Evolutionary conservation across 163 green algal genomes (phyloP), one percentile per base, ranked within the genome.

Genomic region (Volvox carteri): DNA sequence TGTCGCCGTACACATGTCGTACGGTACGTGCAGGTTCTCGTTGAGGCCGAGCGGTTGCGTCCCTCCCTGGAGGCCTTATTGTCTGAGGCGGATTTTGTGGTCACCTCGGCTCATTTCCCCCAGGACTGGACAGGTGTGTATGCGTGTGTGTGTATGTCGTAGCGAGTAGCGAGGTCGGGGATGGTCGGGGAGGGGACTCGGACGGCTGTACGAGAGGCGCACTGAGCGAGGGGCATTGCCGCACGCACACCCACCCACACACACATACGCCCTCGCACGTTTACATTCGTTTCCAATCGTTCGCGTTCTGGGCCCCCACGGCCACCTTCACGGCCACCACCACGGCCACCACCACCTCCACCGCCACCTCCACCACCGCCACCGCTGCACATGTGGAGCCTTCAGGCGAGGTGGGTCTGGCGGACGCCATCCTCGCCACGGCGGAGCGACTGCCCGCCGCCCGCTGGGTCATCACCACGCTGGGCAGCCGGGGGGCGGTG

Each of bases 41-140:
- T 99, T 65, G 97, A 99, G 86, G 98, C 93, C 0, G 98, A 99
- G 94, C 90, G 97, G 52, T 91, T 98, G 87, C 92, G 98, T 18
- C 95, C 96, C 6, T 89, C 92, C 30, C 94, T 99, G 84, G 94
- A 99, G 81, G 67, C 95, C 35, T 92, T 99, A 83, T 90, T 99
- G 84, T 44, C 67, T 2, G 54, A 95, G 25, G 98, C 97, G 12
- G 96, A 98, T 86, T 98, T 95, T 70, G 93, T 99, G 18, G 93
- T 97, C 72, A 98, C 96, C 14, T 98, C 96, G 9, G 91, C 93
- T 3, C 91, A 97, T 68, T 99, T 98, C 83, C 97, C 97, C 8
- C 86, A 96, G 62, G 86, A 90, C 78, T 94, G 80, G 65, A 93
- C 86, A 4, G 84, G 84, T 83, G 84, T 0, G 70, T 7, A n/a